Evolutionary conservation across 2,329 filamentous ascomycete species (phyloP), one percentile per base, ranked within the genome.

Genomic region (Xylariaceae sp.): DNA sequence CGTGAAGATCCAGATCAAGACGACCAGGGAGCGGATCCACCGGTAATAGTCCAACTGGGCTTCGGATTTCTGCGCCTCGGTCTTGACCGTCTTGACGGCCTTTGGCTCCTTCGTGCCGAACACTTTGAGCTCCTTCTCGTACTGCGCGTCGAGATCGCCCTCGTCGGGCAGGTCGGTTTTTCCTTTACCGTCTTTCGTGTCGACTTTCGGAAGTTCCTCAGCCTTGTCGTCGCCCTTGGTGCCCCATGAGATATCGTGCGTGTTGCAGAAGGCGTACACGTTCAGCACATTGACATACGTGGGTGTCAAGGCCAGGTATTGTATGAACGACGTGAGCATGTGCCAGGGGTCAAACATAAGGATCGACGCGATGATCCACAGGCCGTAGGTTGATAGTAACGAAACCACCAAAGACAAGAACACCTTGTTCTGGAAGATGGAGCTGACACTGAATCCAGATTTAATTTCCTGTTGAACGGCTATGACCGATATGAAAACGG

Each of bases 261-360:
- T 96, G 74, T 96, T 96, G 75, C 92, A 97, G 74, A 99, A 99
- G 57, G 92, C 92, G 73, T 97, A 99, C 53, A 99, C 94, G 77
- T 97, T 99, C 65, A 99, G 85, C 55, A 97, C 92, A 73, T 97
- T 99, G 76, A 95, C 95, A 74, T 96, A 99, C 0, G 92, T 96
- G 0, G 94, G 94, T 0, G 92, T 96, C 54, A 99, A 80, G 40
- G 97, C 83, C 64, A 97, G 85, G 71, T 99, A 99, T 80, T 97
- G 94, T 46, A 91, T 71, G 72, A 97, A 90, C 54, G 87, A 86
- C n/a, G 94, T 97, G 71, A 96, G 80, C 91, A 99, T 97, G 75
- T 99, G 94, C 92, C 94, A 99, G 3, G 94, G 94, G 70, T 99
- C 94, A 71, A 97, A 85, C 85, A 97, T 97, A 62, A 99, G 78